Base-by-base conservation (phyloP, 1,284 basidiomycete species). In the Cryptococcus sp. region DNA sequence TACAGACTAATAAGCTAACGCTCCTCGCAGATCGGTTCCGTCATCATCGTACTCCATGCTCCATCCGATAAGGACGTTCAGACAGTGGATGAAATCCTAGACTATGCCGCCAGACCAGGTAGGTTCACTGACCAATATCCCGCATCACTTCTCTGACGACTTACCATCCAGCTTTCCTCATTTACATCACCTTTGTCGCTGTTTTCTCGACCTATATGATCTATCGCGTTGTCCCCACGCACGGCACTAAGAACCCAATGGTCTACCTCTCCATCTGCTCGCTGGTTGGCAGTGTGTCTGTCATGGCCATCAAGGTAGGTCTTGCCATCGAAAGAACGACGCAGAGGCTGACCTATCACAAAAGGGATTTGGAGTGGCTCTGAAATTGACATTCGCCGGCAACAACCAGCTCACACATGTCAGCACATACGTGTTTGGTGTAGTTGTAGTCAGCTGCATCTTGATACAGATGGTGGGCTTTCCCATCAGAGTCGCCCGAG, bases 201-300 rank as follows among this genome's bases (percentile, higher is more conserved):
- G 84, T 90, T 48, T 91, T 93, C 79, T 82, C 88, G 43, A 75
- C 93, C 54, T 82, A 91, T 79, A 92, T 94, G 88, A 92, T 98
- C 63, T 93, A 90, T 81, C 80, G 81, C 53, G 83, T 97, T 61
- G 89, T 86, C 3, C 96, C 95, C n/a, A 85, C 82, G 60, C 87
- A 96, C 70, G 96, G 95, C 46, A 88, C 88, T 60, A 85, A 86
- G 56, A 93, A 90, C 65, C 95, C 95, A 3, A 74, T 95, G 65
- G 90, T 97, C 43, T 99, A 98, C 80, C 69, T 79, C 73, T 98
- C 95, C 89, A 99, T 99, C 74, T 97, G 92, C 85, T 98, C 97
- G 6, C 90, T 94, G 58, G 93, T 95, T 22, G 94, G 93, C 55
- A 98, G 88, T 6, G 94, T 99, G 79, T 99, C 95, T 59, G 98